A percentile compares a stretch with the other conserved stretches of the same genome.
phyloP scores from a whole-genome alignment of 805 yeast genomes.

The Kodamaea sagamina region DNA sequence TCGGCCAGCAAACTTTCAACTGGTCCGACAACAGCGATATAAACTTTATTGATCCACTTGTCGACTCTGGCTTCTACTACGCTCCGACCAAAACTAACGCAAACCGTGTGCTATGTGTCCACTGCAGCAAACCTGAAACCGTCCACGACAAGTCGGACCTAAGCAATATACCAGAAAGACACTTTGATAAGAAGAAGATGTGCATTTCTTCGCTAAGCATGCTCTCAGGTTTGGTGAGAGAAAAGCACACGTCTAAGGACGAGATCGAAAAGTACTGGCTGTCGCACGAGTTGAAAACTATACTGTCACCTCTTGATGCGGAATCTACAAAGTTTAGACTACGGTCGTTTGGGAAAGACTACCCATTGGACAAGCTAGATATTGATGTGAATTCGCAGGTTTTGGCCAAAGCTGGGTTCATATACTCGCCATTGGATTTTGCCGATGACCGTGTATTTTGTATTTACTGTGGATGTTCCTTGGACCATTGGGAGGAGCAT shows the following conservation, averaged over 20 bases:
- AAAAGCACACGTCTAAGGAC: conserved; percentile 10
- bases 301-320: conserved; percentile 12
- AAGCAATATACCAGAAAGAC: conserved; percentile 10
- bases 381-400: conserved; percentile 7
- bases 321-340: conserved; percentile 11
- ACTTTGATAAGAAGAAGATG: conserved; percentile 12
- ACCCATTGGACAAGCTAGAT: conserved; percentile 8
- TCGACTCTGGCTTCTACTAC: conserved; percentile 62
- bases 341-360: conserved; percentile 12
- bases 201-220: conserved; percentile 16
- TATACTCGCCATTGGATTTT: conserved; percentile 32
- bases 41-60: conserved; percentile 38
- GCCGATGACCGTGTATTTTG: conserved; percentile 38
- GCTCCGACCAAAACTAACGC: conserved; percentile 48
- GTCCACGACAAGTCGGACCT: conserved; percentile 7
- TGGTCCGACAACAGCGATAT: conserved; percentile 26
- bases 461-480: conserved; percentile 31
- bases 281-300: conserved; percentile 8
- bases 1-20: conserved; percentile 23
- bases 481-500: conserved; percentile 55
- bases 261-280: conserved; percentile 13
- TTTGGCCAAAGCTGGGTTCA: conserved; percentile 50
- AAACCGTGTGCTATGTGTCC: conserved; percentile 59
- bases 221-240: conserved; percentile 13
- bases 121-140: conserved; percentile 39